Conservation (phyloP, 805 yeast species). For the Kuraishia hungarica region DNA sequence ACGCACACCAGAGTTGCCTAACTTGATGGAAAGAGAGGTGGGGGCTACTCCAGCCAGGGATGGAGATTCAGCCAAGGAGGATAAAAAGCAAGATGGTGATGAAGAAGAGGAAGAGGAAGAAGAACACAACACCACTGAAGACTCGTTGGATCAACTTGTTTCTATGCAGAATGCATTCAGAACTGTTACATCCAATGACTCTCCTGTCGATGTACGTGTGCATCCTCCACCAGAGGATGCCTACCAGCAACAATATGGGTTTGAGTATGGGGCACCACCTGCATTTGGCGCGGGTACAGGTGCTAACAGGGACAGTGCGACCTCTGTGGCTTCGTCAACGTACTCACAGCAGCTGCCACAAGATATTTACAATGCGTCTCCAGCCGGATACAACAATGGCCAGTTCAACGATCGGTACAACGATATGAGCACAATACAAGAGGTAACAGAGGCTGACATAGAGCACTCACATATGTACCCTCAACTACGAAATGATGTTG, state of each 20-base stretch:
- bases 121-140: slow-evolving; percentile 3
- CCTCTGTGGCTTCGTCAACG: slow-evolving; percentile 1
- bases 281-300: not conserved
- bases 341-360: not conserved
- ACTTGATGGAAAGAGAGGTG: not conserved
- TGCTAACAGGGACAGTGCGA: not conserved
- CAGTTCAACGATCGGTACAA: slow-evolving; percentile 1
- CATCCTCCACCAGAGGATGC: slow-evolving; percentile 3
- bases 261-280: not conserved
- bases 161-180: slow-evolving; percentile 18
- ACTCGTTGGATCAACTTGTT: slow-evolving; percentile 16
- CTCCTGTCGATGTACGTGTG: not conserved
- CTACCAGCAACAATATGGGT: not conserved
- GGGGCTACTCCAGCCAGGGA: not conserved
- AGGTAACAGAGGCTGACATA: slow-evolving; percentile 20
- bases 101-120: not conserved
- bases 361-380: not conserved
- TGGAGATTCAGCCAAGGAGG: not conserved
- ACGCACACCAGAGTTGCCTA: not conserved
- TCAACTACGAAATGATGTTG: not conserved
- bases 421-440: slow-evolving; percentile 26
- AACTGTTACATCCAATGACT: slow-evolving; percentile 2
- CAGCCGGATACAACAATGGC: not conserved
- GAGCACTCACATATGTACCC: not conserved
- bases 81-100: too few relatives aligned